Base-by-base conservation (phyloP, 495 filamentous ascomycete species). In the Trichoderma reesei region DNA sequence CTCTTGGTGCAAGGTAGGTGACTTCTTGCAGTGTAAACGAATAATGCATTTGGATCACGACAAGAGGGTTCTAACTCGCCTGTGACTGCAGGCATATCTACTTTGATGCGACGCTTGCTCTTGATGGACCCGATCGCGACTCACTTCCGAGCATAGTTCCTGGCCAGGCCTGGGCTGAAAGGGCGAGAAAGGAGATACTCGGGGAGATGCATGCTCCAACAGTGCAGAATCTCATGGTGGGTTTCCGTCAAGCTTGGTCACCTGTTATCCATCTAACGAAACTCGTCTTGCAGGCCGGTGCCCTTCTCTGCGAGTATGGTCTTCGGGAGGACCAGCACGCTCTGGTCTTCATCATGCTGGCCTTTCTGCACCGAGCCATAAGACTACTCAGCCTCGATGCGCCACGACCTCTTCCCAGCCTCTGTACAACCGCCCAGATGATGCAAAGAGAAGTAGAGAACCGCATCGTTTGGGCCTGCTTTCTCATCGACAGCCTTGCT, bases 401-500 rank as follows among this genome's bases (percentile, higher is more conserved):
- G 37, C 60, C 60, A 39, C 37, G 20, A 16, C 37, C 37, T 5
- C 60, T 41, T 39, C 60, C 10, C 37, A 42, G 14, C 36, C 8
- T 16, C 34, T 5, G 13, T 16, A 61, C 60, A 20, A 26, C 60
- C 4, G 51, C 51, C 7, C 51, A 56, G 26, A 36, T 56, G 26
- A 39, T 39, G 10, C 60, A 61, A 8, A 16, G 36, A 34, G 60
- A 61, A 26, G 16, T 61, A 13, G 60, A 61, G 18, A 61, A 39
- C 9, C 60, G 60, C 37, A 39, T 61, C 16, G 39, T 61, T 61
- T 61, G 60, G 60, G 60, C 60, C 18, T 20, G 60, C 60, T 61
- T 61, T 14, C 7, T 61, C 60, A 61, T 61, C 18, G 60, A 61
- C 20, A 18, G 37, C 18, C 39, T 61, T 42, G 39, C 60, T 18